Percentiles rank a stretch among this genome's conserved stretches.
Conservation (phyloP, 2,329 filamentous ascomycete species). For the Diaporthe amygdali region DNA sequence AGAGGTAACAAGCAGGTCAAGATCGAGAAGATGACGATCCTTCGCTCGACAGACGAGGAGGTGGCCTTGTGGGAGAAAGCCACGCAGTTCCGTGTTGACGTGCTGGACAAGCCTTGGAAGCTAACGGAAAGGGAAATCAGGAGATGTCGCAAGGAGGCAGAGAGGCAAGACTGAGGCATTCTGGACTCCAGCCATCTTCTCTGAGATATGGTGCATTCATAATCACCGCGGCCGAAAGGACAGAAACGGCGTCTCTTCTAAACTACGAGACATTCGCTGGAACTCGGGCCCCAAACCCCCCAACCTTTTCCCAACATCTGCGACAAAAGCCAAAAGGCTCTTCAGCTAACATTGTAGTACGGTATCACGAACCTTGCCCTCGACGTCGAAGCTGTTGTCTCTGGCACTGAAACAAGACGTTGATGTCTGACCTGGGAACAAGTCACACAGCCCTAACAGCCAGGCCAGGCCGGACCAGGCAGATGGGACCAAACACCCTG, state of each 20-base stretch:
- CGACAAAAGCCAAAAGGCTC: neutral
- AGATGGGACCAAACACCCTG: neutral
- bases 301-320: neutral
- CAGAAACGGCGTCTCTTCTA: neutral
- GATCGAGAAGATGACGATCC: conserved; percentile 52
- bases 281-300: neutral
- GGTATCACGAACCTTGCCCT: neutral
- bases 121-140: conserved; percentile 54
- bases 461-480: neutral
- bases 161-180: conserved; percentile 33
- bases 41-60: conserved; percentile 61
- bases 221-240: neutral
- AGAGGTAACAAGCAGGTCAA: conserved; percentile 57
- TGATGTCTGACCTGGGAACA: neutral
- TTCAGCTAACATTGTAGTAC: neutral
- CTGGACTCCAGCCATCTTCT: too few relatives aligned
- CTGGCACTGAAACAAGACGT: neutral
- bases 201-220: neutral
- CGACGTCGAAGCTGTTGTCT: neutral
- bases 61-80: conserved; percentile 64
- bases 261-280: neutral
- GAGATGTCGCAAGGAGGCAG: conserved; percentile 53
- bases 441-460: neutral
- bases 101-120: conserved; percentile 61
- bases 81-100: conserved; percentile 51